These are phyloP conservation scores for Ophiocordyceps polyrhachis-furcata DNA, from an alignment of 2,329 filamentous ascomycete species.

Conservation along the genomic window DNA sequence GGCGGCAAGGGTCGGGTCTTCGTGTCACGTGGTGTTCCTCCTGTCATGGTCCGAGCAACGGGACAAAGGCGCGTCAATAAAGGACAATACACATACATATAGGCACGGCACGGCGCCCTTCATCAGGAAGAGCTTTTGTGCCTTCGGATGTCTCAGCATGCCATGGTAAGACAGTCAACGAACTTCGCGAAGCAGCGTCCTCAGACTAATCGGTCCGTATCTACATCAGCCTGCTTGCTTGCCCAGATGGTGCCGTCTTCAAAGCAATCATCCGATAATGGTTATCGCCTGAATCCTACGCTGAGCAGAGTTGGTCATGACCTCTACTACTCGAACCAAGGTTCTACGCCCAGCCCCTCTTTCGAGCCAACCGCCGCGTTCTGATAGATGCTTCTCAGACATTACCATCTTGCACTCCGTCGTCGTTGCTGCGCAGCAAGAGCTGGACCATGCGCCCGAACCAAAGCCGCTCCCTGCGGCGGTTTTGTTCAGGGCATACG, in stretches of 20 bases:
- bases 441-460: constrained; percentile 36
- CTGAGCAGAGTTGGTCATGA: constrained; percentile 8
- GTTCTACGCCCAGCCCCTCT: constrained; percentile 13
- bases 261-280: constrained; percentile 1
- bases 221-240: constrained; percentile 5
- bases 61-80: background rate
- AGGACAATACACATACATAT: background rate
- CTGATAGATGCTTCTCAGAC: constrained; percentile 29
- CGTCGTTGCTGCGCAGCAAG: constrained; percentile 49
- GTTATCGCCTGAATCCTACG: background rate
- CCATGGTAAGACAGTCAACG: background rate
- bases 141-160: background rate
- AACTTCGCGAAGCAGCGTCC: background rate
- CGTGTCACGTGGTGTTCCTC: too few species aligned
- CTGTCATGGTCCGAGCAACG: background rate
- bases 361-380: background rate
- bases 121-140: background rate
- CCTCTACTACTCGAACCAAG: constrained; percentile 41
- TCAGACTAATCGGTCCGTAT: background rate
- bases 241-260: constrained; percentile 10
- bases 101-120: background rate
- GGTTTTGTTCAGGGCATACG: constrained; percentile 67
- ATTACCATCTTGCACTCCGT: constrained; percentile 64
- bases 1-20: too few species aligned
- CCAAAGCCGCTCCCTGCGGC: constrained; percentile 50